Evolutionary conservation across 2,329 filamentous ascomycete genomes (phyloP), one percentile per base, ranked within the genome.

Genomic region (Fusarium coicis): DNA sequence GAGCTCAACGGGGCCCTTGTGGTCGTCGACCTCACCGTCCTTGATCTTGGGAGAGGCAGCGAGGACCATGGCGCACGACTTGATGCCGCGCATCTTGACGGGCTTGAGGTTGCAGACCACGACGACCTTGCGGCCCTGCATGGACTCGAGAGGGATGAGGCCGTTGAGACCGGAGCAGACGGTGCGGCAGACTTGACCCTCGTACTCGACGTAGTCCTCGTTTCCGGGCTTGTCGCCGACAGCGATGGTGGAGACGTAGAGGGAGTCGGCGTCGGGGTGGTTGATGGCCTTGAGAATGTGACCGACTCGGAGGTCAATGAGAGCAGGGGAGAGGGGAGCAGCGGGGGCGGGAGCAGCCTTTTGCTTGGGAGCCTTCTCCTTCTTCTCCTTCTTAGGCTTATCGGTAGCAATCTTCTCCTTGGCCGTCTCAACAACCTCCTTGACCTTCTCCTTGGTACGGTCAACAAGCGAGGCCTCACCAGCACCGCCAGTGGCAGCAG

Each of bases 101-200:
- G 96, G 96, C 88, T 99, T 99, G 76, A 99, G 90, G 84, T 99
- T 99, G 88, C 94, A 97, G 28, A 99, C 96, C 2, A 96, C 93
- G 37, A 99, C 90, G 69, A 99, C 94, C 85, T 97, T 97, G 82
- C 96, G 94, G 80, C 92, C 91, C 83, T 99, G 96, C 96, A 99
- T 98, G 83, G 97, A 94, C 83, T 94, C 94, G 52, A 99, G 88
- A 2, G 96, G 96, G 3, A 99, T 86, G 36, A 98, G 90, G 12
- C 96, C 96, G 83, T 97, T 98, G 74, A 99, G 89, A 34, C 96
- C 96, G 4, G 96, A 98, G 89, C 96, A 99, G 54, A 99, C 96
- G 21, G 96, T 99, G 52, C 96, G 93, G 78, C 95, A 94, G 47
- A 96, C 88, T 85, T 97, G 94, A 70, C 95, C 95, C 80, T 97